Base-by-base conservation (phyloP, 345 rosid species). In the Balakata baccata region DNA sequence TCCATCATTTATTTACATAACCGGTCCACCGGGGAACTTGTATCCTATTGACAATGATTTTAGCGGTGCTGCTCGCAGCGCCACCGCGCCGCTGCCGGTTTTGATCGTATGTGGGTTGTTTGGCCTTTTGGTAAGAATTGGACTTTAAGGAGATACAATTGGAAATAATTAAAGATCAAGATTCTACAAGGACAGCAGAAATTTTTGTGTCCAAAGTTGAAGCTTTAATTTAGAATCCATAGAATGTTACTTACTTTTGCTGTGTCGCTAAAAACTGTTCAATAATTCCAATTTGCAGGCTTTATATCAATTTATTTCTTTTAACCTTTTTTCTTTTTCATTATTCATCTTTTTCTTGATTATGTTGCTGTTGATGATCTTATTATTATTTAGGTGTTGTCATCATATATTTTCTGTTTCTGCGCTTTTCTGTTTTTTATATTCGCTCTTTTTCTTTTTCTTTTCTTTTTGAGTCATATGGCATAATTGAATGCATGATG, bases 21-120 rank as follows among this genome's bases (percentile, higher is more conserved):
- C 92, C 3, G 89, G 90, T 47, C 90, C 92, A 4, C 92, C 92
- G 45, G 92, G 89, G 61, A 75, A 72, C 71, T 66, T 89, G 56
- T 89, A 89, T 76, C 88, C 92, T 4, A 25, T 87, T 43, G 90
- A 84, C 78, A 79, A 77, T 17, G 57, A 74, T 29, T 84, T 79
- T 38, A 74, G 81, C 11, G 81, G 77, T 18, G 86, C 77, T 20
- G 86, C 77, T 38, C 73, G 79, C 78, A 68, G 71, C 3, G 41
- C 46, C 16, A 38, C 66, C 39, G 75, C 72, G 78, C 80, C 74
- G 76, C 29, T 77, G 67, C 61, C 80, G 41, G 80, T 77, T 75
- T 20, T 81, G 79, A 71, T 87, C 49, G 84, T 73, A 37, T 57
- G 74, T 68, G 89, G 86, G 16, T 51, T 89, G 34, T 10, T 85